phyloP scores from a whole-genome alignment of 2,329 filamentous ascomycete species.

The Sclerotinia trifoliorum region DNA sequence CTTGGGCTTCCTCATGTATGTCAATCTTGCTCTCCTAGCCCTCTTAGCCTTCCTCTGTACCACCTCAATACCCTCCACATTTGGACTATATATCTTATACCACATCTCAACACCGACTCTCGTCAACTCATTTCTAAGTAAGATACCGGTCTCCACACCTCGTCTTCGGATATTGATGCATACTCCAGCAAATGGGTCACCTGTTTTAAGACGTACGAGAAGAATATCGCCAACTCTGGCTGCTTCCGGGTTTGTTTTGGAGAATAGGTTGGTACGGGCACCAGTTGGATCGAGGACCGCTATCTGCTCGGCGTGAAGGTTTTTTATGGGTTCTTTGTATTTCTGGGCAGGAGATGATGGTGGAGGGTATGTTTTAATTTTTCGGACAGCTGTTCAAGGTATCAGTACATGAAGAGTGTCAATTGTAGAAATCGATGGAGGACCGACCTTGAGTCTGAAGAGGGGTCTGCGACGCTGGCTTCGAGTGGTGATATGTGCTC shows the following conservation, averaged over 20 bases:
- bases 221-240: constrained; percentile 87
- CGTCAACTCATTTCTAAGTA: constrained; percentile 83
- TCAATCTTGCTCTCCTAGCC: constrained; percentile 81
- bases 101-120: constrained; percentile 93
- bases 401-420: constrained; percentile 21
- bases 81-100: constrained; percentile 91
- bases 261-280: constrained; percentile 78
- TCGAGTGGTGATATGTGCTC: constrained; percentile 48
- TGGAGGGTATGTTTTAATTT: constrained; percentile 53
- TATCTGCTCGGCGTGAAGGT: constrained; percentile 68
- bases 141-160: constrained; percentile 84
- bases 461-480: constrained; percentile 29
- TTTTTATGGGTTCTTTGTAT: constrained; percentile 65
- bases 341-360: constrained; percentile 54
- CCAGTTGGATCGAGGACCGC: constrained; percentile 78
- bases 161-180: constrained; percentile 82
- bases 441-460: constrained; percentile 23
- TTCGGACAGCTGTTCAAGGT: constrained; percentile 42
- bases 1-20: constrained; percentile 84
- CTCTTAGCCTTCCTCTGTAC: constrained; percentile 83
- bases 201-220: constrained; percentile 79
- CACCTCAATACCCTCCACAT: constrained; percentile 87
- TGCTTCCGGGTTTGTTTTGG: constrained; percentile 70
- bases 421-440: constrained; percentile 24
- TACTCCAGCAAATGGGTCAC: constrained; percentile 87